Conservation (phyloP, 2,329 filamentous ascomycete genomes). For the Bipolaris cookei region DNA sequence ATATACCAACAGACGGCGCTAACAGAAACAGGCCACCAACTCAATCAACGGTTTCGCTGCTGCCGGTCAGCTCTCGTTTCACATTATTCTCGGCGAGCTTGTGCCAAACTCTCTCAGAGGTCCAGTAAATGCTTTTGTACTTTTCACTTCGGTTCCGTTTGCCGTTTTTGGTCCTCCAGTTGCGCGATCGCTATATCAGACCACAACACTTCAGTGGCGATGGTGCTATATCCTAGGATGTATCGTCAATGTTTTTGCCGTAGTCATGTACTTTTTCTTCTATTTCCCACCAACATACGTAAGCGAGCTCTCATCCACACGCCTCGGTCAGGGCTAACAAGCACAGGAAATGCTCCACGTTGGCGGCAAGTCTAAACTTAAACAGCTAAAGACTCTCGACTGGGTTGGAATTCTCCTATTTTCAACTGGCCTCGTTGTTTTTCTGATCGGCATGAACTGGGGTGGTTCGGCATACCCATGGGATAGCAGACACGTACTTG, state of each 20-base stretch:
- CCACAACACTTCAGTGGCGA: slow-evolving; percentile 41
- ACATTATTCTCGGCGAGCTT: slow-evolving; percentile 48
- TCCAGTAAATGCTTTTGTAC: slow-evolving; percentile 46
- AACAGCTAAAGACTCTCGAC: slow-evolving; percentile 51
- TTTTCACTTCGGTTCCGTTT: slow-evolving; percentile 39
- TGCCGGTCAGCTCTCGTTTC: slow-evolving; percentile 50
- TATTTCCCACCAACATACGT: slow-evolving; percentile 46
- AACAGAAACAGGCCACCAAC: slow-evolving; percentile 29
- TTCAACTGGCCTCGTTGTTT: slow-evolving; percentile 54
- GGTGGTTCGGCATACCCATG: slow-evolving; percentile 48
- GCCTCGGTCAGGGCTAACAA: background rate
- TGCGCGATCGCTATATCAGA: slow-evolving; percentile 38
- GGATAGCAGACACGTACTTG: slow-evolving; percentile 44
- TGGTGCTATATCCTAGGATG: slow-evolving; percentile 42
- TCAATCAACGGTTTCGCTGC: slow-evolving; percentile 49
- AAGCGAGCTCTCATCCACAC: slow-evolving; percentile 4
- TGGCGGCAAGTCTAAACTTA: slow-evolving; percentile 44
- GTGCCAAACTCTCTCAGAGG: slow-evolving; percentile 44
- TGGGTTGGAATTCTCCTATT: slow-evolving; percentile 57
- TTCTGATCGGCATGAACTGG: slow-evolving; percentile 57
- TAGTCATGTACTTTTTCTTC: slow-evolving; percentile 45
- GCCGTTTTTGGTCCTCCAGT: slow-evolving; percentile 42
- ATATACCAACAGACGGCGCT: background rate
- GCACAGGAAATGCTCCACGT: slow-evolving; percentile 45
- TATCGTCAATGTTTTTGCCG: slow-evolving; percentile 40